A percentile compares a stretch with the other conserved stretches of the same genome.
Conservation (phyloP, 2,329 filamentous ascomycete species). For the Lithohypha guttulata region DNA sequence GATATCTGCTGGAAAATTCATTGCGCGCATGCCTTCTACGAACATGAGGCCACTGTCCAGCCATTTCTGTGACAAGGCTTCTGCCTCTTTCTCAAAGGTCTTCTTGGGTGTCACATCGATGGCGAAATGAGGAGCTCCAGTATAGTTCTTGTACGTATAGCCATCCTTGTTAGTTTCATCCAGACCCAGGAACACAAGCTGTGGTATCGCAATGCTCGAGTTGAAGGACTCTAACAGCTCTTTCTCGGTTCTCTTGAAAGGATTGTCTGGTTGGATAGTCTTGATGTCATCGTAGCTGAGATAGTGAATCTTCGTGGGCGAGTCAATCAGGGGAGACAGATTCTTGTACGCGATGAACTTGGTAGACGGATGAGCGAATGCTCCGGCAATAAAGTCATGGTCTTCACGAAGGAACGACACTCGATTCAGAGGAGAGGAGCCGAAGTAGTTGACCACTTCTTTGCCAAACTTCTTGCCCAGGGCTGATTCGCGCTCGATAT, state of each 20-base stretch:
- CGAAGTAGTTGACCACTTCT: slow-evolving; percentile 43
- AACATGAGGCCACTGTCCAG: slow-evolving; percentile 50
- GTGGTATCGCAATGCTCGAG: slow-evolving; percentile 54
- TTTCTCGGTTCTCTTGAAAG: slow-evolving; percentile 61
- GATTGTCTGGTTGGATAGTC: slow-evolving; percentile 57
- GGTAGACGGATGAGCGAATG: slow-evolving; percentile 37
- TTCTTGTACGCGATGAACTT: slow-evolving; percentile 69
- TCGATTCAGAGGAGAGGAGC: slow-evolving; percentile 40
- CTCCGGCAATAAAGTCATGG: slow-evolving; percentile 37
- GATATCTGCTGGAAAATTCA: slow-evolving; percentile 50
- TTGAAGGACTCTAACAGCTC: slow-evolving; percentile 64
- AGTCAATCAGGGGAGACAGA: slow-evolving; percentile 60
- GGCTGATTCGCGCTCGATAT: slow-evolving; percentile 48
- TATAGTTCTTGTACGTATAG: slow-evolving; percentile 48
- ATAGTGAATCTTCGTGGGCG: slow-evolving; percentile 53
- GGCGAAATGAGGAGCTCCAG: slow-evolving; percentile 76
- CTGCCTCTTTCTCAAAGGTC: slow-evolving; percentile 49
- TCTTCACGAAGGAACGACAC: slow-evolving; percentile 40
- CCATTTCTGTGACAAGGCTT: slow-evolving; percentile 44
- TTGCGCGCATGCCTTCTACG: slow-evolving; percentile 52
- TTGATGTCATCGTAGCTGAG: slow-evolving; percentile 59
- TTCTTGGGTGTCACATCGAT: slow-evolving; percentile 72
- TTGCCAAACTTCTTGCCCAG: slow-evolving; percentile 39
- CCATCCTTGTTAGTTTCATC: slow-evolving; percentile 50
- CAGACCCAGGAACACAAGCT: slow-evolving; percentile 75